These are phyloP conservation scores for Zalerion maritima DNA, from an alignment of 495 filamentous ascomycete species.

Conservation along the genomic window DNA sequence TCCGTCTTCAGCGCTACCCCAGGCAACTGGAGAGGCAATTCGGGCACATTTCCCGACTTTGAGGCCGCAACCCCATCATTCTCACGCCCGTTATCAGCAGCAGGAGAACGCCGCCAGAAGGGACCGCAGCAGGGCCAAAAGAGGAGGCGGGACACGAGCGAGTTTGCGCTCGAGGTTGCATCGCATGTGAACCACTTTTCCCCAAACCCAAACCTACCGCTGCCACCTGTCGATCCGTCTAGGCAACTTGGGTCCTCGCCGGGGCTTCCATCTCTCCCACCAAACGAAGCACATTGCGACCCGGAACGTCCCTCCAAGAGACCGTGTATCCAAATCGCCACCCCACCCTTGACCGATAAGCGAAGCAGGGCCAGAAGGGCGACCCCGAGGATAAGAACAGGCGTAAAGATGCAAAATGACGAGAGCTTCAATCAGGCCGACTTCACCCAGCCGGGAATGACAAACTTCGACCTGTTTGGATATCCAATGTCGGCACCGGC, in stretches of 20 bases:
- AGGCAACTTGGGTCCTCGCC: conserved; percentile 42
- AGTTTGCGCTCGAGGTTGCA: conserved; percentile 30
- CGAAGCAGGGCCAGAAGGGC: too few species aligned
- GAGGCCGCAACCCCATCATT: conserved; percentile 16
- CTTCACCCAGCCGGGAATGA: conserved; percentile 28
- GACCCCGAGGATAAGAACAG: too few species aligned
- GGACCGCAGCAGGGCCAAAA: not conserved
- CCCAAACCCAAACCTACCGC: conserved; percentile 32
- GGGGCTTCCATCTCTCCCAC: conserved; percentile 15
- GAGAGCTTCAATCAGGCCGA: conserved; percentile 29
- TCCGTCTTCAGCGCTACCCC: conserved; percentile 42
- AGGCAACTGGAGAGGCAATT: conserved; percentile 30
- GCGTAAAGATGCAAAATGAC: conserved; percentile 42
- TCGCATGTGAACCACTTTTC: conserved; percentile 45
- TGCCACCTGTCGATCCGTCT: conserved; percentile 44
- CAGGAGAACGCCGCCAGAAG: conserved; percentile 7
- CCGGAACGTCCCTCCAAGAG: conserved; percentile 11
- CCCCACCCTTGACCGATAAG: conserved; percentile 32
- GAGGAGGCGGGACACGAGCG: conserved; percentile 10
- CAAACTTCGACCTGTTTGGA: conserved; percentile 39
- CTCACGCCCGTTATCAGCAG: conserved; percentile 26
- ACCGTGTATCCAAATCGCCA: conserved; percentile 29
- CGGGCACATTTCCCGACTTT: conserved; percentile 27
- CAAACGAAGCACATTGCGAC: conserved; percentile 11
- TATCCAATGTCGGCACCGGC: conserved; percentile 58